phyloP scores from a whole-genome alignment of 352 stramenopile genomes.

The Phytophthora meadii region DNA sequence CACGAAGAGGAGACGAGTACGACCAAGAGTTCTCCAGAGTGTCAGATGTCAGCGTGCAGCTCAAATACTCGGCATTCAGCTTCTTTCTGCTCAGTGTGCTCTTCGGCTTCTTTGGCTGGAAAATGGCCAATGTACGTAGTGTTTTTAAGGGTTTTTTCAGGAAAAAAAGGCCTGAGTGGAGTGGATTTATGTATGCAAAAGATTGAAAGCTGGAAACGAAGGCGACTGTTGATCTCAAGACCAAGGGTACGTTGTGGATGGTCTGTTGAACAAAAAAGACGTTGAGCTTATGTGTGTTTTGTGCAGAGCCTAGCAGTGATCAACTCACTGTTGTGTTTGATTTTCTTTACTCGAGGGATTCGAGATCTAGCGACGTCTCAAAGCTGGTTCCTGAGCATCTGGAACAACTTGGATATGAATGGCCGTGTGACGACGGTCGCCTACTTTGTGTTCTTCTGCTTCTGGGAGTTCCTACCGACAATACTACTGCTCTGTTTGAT shows the following conservation, averaged over 20 bases:
- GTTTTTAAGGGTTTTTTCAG: neutral
- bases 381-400: constrained; percentile 87
- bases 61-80: constrained; percentile 83
- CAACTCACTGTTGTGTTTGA: constrained; percentile 81
- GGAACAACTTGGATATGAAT: constrained; percentile 89
- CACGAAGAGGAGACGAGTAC: constrained; percentile 75
- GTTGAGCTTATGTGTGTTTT: constrained; percentile 5
- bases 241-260: constrained; percentile 52
- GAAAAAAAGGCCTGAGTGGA: neutral
- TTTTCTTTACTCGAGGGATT: constrained; percentile 84
- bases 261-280: neutral
- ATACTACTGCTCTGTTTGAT: constrained; percentile 82
- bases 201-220: constrained; percentile 81
- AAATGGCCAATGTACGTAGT: constrained; percentile 75
- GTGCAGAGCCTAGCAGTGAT: constrained; percentile 77
- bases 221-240: constrained; percentile 75
- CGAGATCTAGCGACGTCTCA: constrained; percentile 83
- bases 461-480: constrained; percentile 88
- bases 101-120: constrained; percentile 89
- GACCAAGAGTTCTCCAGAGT: constrained; percentile 86
- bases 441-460: constrained; percentile 89
- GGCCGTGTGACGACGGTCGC: constrained; percentile 78
- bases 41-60: constrained; percentile 78
- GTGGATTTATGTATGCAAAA: constrained; percentile 15
- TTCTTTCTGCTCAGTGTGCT: constrained; percentile 84